A percentile compares a stretch with the other conserved stretches of the same genome.
These are phyloP conservation scores for Leishmania tarentolae DNA, from an alignment of 208 protist species.

Conservation along the genomic window DNA sequence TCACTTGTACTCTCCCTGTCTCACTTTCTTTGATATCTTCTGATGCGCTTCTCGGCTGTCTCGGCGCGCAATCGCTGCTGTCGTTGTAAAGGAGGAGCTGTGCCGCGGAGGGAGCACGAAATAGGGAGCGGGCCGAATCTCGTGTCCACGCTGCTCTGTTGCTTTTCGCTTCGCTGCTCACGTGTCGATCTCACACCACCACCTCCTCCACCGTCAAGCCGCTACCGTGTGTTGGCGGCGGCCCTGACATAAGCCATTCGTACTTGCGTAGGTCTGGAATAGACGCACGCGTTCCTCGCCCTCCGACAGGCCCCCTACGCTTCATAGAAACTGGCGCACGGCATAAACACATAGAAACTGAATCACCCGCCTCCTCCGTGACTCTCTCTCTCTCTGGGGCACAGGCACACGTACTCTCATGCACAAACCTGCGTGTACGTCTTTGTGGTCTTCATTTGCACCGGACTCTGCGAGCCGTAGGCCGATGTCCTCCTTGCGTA, in stretches of 20 bases:
- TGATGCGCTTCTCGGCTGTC: neutral
- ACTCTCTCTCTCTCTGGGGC: neutral
- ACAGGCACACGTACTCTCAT: neutral
- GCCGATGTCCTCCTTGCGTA: neutral
- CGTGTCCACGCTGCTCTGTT: neutral
- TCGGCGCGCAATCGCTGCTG: neutral
- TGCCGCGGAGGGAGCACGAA: neutral
- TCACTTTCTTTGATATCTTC: neutral
- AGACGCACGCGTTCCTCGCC: neutral
- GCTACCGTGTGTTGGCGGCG: neutral
- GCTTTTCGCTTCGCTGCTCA: neutral
- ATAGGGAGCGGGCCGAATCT: neutral
- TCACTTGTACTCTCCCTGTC: neutral
- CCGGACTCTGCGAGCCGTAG: neutral
- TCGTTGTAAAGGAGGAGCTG: neutral
- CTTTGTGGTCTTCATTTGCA: neutral
- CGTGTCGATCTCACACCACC: neutral
- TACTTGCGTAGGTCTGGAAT: neutral
- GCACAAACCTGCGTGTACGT: neutral
- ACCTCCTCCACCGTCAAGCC: neutral
- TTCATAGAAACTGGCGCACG: neutral
- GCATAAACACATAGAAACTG: neutral
- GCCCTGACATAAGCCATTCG: neutral
- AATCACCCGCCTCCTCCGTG: neutral
- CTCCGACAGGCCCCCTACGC: neutral